phyloP scores from a whole-genome alignment of 2,329 filamentous ascomycete species.

The Diaporthe ilicicola region DNA sequence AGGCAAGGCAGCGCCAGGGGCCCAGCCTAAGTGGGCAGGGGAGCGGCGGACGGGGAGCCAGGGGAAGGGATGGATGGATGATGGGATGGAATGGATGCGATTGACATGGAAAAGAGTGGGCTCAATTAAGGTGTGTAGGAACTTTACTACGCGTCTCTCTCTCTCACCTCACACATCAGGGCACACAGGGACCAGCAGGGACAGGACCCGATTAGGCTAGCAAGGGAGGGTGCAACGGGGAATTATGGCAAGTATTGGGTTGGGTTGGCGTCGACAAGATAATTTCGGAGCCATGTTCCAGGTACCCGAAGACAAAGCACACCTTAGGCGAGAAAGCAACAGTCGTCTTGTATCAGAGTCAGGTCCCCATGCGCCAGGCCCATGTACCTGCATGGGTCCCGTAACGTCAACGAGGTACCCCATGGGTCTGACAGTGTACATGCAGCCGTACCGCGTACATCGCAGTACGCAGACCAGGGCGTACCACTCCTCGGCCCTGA shows the following conservation, averaged over 20 bases:
- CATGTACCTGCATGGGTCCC: constrained; percentile 32
- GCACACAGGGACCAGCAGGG: neutral
- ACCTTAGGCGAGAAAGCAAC: constrained; percentile 32
- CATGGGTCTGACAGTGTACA: neutral
- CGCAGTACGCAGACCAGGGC: neutral
- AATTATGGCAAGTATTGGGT: constrained; percentile 11
- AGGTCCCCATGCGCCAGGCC: constrained; percentile 24
- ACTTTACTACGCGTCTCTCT: constrained; percentile 10
- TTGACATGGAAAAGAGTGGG: constrained; percentile 29
- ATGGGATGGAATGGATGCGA: constrained; percentile 26
- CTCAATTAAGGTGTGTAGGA: constrained; percentile 28
- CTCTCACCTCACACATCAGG: neutral
- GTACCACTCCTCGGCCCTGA: constrained; percentile 1
- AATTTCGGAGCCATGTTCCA: constrained; percentile 27
- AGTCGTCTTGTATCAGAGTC: constrained; percentile 31
- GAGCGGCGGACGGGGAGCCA: constrained; percentile 24
- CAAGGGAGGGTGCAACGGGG: constrained; percentile 21
- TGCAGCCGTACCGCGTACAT: constrained; percentile 4
- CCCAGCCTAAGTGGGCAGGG: constrained; percentile 16
- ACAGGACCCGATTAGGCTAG: constrained; percentile 18
- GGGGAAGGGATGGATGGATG: constrained; percentile 29
- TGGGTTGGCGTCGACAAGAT: constrained; percentile 24
- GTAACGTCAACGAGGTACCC: constrained; percentile 1
- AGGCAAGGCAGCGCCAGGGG: constrained; percentile 18
- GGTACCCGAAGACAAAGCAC: constrained; percentile 31